A percentile compares a stretch with the other conserved stretches of the same genome.
Conservation (phyloP, 106 monocot species). For the Platanthera guangdongensis region DNA sequence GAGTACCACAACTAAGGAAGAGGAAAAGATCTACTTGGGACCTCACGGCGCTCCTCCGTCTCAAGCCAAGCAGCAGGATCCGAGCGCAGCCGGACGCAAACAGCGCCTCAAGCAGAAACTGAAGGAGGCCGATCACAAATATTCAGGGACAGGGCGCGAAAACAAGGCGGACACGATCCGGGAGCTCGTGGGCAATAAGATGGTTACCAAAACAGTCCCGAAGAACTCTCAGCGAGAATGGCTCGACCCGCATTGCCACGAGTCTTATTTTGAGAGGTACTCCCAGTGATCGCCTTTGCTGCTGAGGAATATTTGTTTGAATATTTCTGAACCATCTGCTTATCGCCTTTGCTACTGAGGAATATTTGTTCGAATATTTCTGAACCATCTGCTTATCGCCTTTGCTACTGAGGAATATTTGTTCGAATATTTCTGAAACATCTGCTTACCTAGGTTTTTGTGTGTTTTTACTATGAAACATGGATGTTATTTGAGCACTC, state of each 20-base stretch:
- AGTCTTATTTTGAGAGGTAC: conserved; percentile 55
- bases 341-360: not conserved
- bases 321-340: not conserved
- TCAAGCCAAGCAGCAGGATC: conserved; percentile 48
- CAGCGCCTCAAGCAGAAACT: conserved; percentile 55
- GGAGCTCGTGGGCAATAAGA: conserved; percentile 41
- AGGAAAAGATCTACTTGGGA: conserved; percentile 72
- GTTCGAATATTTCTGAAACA: not conserved
- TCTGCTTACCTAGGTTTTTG: not conserved
- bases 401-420: not conserved
- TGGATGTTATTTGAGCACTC: not conserved
- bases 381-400: not conserved
- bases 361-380: not conserved
- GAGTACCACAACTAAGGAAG: conserved; percentile 26
- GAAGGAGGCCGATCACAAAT: conserved; percentile 59
- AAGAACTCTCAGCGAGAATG: conserved; percentile 51
- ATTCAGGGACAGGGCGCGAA: conserved; percentile 31
- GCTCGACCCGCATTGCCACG: conserved; percentile 87
- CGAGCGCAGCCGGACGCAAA: conserved; percentile 25
- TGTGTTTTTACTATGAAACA: not conserved
- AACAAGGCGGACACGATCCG: conserved; percentile 46
- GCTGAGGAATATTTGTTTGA: not conserved
- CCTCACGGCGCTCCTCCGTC: conserved; percentile 75
- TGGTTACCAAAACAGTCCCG: conserved; percentile 1
- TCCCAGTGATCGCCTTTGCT: conserved; percentile 14